Evolutionary conservation across 331 rosid genomes (phyloP), one percentile per base, ranked within the genome.

Genomic region (Stylosanthes scabra): DNA sequence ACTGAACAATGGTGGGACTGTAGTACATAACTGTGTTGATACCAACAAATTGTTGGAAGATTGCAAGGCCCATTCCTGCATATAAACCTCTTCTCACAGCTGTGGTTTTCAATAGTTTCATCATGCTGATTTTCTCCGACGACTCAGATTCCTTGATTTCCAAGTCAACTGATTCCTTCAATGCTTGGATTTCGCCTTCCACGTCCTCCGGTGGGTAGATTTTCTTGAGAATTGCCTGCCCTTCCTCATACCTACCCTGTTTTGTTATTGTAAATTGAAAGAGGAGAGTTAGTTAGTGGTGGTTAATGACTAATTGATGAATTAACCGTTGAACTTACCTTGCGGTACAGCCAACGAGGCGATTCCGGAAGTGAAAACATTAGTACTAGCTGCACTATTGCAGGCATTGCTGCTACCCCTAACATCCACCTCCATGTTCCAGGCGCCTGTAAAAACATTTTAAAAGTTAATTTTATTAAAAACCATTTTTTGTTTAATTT

Each of bases 1-100:
- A 44, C 14, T 83, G 86, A 47, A 86, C 14, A 29, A 86, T 86
- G 39, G 81, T 68, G 56, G 90, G 83, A 31, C 90, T 86, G 66
- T 83, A 86, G 68, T 86, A 85, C 89, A 85, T 82, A 1, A 85
- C 87, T 20, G 90, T 83, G 77, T 86, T 83, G 39, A 86, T 86
- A 5, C 87, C 90, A 10, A 86, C 87, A 68, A 81, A 86, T 46
- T 86, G 87, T 15, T 86, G 90, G 84, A 83, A 83, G 9, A 83
- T 34, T 54, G 54, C 74, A 4, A 86, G 90, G 5, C 90, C 90
- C 59, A 81, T 66, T 2, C 88, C 90, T 25, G 88, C 88, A 68
- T 75, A 31, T 10, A 86, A 68, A 8, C 84, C 88, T 68, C 84
- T 80, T 44, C 90, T 83, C 7, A 83, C 83, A 3, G 90, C 15